phyloP scores from a whole-genome alignment of 495 filamentous ascomycete genomes.

The Neurospora sp. region DNA sequence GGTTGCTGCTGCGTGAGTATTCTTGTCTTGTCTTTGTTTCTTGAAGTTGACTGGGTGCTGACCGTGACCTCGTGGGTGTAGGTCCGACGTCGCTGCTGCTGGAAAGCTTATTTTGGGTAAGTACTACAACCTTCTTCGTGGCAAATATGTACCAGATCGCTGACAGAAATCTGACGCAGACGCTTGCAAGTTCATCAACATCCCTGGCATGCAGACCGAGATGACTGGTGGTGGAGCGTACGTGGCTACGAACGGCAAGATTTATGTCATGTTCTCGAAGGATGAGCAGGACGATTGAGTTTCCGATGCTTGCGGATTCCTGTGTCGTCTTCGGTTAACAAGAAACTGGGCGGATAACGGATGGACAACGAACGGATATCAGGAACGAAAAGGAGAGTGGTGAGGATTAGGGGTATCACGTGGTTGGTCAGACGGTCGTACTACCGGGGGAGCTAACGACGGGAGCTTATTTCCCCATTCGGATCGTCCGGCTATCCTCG shows the following conservation, averaged over 20 bases:
- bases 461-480: background rate
- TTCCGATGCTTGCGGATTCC: background rate
- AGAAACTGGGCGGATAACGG: background rate
- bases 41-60: background rate
- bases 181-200: background rate
- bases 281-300: background rate
- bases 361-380: background rate
- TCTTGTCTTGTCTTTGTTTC: background rate
- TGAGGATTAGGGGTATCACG: background rate
- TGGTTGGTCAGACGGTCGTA: background rate
- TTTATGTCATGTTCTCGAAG: background rate
- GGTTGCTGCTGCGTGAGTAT: background rate
- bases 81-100: background rate
- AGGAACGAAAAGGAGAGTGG: background rate
- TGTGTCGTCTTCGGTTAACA: background rate
- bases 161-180: background rate
- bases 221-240: background rate
- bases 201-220: background rate
- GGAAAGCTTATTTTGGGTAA: background rate
- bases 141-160: background rate
- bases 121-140: background rate
- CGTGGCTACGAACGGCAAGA: background rate
- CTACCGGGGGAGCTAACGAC: background rate
- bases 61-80: background rate
- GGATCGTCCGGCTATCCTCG: background rate